These are phyloP conservation scores for Penicillium roqueforti DNA, from an alignment of 495 filamentous ascomycete genomes.

Conservation along the genomic window DNA sequence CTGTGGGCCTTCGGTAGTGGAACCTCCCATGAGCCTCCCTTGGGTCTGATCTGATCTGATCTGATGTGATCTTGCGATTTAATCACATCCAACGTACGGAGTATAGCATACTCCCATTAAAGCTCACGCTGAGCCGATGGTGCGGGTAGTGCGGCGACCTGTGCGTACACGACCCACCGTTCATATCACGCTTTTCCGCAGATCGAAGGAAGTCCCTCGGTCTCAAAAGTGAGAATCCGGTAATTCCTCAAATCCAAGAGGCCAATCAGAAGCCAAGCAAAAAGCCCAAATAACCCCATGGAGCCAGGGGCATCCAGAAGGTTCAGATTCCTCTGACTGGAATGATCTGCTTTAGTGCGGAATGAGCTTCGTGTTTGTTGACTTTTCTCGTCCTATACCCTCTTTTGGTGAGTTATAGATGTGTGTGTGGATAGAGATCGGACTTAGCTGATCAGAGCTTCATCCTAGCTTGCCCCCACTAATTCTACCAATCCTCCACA, in stretches of 20 bases:
- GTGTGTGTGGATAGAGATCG: not conserved
- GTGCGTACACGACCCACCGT: constrained; percentile 7
- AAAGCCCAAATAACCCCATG: not conserved
- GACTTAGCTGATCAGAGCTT: constrained; percentile 6
- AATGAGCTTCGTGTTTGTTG: constrained; percentile 13
- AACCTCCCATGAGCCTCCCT: not conserved
- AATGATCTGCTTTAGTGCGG: constrained; percentile 25
- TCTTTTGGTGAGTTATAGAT: constrained; percentile 8
- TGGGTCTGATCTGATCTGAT: not conserved
- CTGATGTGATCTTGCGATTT: not conserved
- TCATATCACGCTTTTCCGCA: constrained; percentile 1
- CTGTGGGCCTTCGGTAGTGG: not conserved
- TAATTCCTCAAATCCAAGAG: not conserved
- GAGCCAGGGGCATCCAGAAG: constrained; percentile 1
- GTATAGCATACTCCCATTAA: not conserved
- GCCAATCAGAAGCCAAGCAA: not conserved
- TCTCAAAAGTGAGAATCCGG: not conserved
- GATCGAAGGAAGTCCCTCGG: not conserved
- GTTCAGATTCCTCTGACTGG: constrained; percentile 15
- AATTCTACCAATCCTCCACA: constrained; percentile 2
- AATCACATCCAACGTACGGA: not conserved
- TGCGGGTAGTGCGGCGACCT: not conserved
- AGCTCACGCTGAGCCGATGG: not conserved
- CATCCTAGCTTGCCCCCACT: constrained; percentile 12
- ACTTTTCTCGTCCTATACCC: constrained; percentile 1